Evolutionary conservation across 1,284 basidiomycete genomes (phyloP), one percentile per base, ranked within the genome.

Genomic region (Leccinum huronense): DNA sequence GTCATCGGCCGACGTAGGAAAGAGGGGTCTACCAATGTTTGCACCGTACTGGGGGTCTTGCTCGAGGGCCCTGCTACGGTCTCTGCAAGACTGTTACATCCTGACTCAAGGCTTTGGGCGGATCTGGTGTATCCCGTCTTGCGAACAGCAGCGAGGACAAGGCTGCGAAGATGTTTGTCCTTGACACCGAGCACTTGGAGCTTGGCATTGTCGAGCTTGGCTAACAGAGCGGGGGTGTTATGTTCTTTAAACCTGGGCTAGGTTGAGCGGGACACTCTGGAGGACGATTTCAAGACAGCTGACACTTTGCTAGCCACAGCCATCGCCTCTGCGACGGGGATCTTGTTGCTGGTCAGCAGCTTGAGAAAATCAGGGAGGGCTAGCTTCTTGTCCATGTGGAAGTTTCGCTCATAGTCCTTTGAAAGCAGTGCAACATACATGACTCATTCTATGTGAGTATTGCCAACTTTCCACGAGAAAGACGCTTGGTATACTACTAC

Each of bases 291-390:
- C 10, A 23, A 30, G 53, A n/a, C 8, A 67, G 78, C 86, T 69
- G 62, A 95, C 92, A 94, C 84, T 81, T 93, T 93, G 56, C 85
- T 84, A 53, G 93, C 87, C 38, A 92, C 76, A 3, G 79, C 76
- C 84, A 97, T 95, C 1, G 93, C 93, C 65, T 88, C 87, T 55
- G 84, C 75, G 71, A 92, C 84, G 3, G 89, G 79, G 1, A 94
- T 79, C 65, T 83, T 83, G 65, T 86, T 84, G 55, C 76, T 79
- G 2, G 89, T 86, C 11, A 95, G 78, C 11, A 91, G 69, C 75
- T 93, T 90, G 13, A 96, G 79, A 77, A 92, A 95, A 31, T 82
- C 81, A 13, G 88, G 88, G 5, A 96, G 74, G 19, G 88, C 76
- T 9, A 95, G 79, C 65, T 86, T 89, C 62, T 68, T 70, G 45